Conservation (phyloP, 2,329 filamentous ascomycete species). For the Lomentospora prolificans region DNA sequence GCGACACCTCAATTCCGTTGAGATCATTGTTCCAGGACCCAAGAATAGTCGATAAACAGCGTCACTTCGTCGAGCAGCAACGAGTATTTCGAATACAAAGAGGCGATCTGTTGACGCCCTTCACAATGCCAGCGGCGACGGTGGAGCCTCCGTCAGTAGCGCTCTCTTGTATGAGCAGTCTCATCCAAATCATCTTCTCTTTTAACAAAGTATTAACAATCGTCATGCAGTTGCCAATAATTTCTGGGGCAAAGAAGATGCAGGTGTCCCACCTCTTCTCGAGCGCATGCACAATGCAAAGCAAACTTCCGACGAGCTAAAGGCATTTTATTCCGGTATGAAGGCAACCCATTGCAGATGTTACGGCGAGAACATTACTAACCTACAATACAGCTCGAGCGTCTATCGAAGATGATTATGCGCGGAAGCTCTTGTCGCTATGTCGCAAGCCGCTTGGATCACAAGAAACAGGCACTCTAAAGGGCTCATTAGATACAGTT, state of each 20-base stretch:
- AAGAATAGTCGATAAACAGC: no score
- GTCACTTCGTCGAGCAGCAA: no score
- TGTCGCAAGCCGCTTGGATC: constrained; percentile 85
- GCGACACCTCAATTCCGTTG: no score
- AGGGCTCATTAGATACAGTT: constrained; percentile 75
- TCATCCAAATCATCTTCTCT: neutral
- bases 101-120: neutral
- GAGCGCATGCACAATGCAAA: constrained; percentile 94
- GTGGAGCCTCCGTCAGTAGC: constrained; percentile 55
- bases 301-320: constrained; percentile 87
- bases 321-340: constrained; percentile 76
- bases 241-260: constrained; percentile 99
- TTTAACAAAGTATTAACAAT: neutral
- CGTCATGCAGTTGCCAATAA: constrained; percentile 76
- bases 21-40: no score
- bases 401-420: constrained; percentile 93
- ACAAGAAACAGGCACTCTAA: constrained; percentile 74
- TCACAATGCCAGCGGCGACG: constrained; percentile 48
- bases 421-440: constrained; percentile 76
- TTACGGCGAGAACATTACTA: neutral
- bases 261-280: constrained; percentile 81
- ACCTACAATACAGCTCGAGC: constrained; percentile 54
- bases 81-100: no score
- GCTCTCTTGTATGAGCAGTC: constrained; percentile 49
- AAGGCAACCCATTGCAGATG: neutral